Percentiles rank a stretch among this genome's conserved stretches.
Conservation (phyloP, 345 rosid species). For the Populus nigra region DNA sequence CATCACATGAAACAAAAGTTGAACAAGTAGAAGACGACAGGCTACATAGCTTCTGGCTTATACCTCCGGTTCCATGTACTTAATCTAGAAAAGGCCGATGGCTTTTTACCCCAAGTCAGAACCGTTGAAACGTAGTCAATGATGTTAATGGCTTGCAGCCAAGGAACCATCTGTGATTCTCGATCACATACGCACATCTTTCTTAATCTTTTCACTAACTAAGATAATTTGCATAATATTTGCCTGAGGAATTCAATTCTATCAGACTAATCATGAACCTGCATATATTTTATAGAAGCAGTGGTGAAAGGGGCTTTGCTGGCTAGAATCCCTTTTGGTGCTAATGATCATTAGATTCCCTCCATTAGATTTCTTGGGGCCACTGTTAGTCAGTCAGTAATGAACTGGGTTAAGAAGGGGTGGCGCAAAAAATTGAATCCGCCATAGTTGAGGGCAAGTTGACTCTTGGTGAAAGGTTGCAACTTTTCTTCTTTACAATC, state of each 20-base stretch:
- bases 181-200: neutral
- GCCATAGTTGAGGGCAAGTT: neutral
- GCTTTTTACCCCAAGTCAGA: neutral
- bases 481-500: neutral
- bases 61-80: neutral
- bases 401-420: neutral
- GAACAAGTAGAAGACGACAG: neutral
- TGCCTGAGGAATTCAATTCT: constrained; percentile 15
- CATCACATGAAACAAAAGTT: neutral
- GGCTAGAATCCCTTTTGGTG: constrained; percentile 22
- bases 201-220: neutral
- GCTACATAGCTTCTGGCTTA: neutral
- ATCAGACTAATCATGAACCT: constrained; percentile 34
- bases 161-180: neutral
- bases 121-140: neutral
- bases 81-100: neutral
- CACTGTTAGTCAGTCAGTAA: constrained; percentile 4
- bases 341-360: constrained; percentile 45
- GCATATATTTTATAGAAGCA: constrained; percentile 9
- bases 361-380: constrained; percentile 33
- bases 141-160: neutral
- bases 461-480: neutral
- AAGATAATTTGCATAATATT: constrained; percentile 18
- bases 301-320: constrained; percentile 24
- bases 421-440: neutral